These are phyloP conservation scores for Globisporangium echinulatum DNA, from an alignment of 352 stramenopile genomes.

Conservation along the genomic window DNA sequence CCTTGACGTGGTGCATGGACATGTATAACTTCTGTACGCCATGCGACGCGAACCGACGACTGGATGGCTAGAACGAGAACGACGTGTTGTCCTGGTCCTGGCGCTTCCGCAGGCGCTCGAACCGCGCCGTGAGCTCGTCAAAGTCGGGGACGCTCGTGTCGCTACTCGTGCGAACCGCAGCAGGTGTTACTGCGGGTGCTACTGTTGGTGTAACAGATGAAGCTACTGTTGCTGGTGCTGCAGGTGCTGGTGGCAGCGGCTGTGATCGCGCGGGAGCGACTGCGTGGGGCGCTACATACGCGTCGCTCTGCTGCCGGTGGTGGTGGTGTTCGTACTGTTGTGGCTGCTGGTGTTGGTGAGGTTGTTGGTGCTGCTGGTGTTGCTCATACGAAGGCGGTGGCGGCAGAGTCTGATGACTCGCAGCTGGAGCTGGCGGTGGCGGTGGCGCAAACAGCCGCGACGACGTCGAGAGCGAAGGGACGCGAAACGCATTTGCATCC, in stretches of 20 bases:
- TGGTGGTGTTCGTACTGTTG: constrained; percentile 1
- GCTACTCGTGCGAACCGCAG: constrained; percentile 2
- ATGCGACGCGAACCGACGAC: too few species aligned
- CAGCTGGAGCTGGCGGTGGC: constrained; percentile 9
- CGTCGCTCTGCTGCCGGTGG: constrained; percentile 9
- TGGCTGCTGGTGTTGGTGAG: constrained; percentile 11
- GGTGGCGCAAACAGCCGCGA: constrained; percentile 22
- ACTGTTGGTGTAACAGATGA: not conserved
- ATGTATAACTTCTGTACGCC: too few species aligned
- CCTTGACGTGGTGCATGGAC: too few species aligned
- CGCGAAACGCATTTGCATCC: constrained; percentile 6
- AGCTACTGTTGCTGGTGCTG: constrained; percentile 2
- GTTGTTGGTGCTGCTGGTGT: constrained; percentile 4
- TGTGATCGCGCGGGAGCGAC: not conserved
- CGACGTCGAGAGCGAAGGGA: constrained; percentile 11
- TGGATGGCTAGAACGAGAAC: constrained; percentile 53
- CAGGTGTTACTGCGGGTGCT: constrained; percentile 4
- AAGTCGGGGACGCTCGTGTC: constrained; percentile 77
- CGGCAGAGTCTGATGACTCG: constrained; percentile 7
- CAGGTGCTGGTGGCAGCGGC: constrained; percentile 3
- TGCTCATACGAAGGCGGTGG: constrained; percentile 6
- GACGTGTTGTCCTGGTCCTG: constrained; percentile 56
- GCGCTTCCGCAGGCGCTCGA: constrained; percentile 83
- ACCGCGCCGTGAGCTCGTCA: constrained; percentile 91
- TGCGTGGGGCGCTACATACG: constrained; percentile 8